These are phyloP conservation scores for Chlorella sorokiniana DNA, from an alignment of 139 green algal genomes.

Conservation along the genomic window DNA sequence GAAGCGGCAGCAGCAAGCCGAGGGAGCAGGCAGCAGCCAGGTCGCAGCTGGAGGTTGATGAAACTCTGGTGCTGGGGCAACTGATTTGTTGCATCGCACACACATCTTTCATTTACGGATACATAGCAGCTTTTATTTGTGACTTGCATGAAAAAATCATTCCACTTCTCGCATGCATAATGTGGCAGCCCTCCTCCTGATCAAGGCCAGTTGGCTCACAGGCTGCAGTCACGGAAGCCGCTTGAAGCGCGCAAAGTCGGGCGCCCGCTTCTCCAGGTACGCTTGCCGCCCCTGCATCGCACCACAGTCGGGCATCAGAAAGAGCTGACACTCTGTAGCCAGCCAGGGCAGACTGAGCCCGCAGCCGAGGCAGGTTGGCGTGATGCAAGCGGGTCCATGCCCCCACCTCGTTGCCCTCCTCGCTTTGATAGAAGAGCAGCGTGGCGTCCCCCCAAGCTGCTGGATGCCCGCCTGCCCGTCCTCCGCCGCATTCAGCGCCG, in stretches of 20 bases:
- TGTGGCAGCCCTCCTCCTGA: too few relatives aligned
- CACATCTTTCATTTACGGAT: too few relatives aligned
- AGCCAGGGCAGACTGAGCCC: too few relatives aligned
- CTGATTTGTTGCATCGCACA: background rate
- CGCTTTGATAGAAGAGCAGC: conserved; percentile 94
- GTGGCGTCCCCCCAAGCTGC: conserved; percentile 95
- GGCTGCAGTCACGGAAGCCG: too few relatives aligned
- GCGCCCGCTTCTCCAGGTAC: conserved; percentile 86
- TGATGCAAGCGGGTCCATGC: too few relatives aligned
- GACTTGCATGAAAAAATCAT: background rate
- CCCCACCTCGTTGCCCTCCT: conserved; percentile 90
- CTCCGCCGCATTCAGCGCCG: conserved; percentile 93
- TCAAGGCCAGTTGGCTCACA: too few relatives aligned
- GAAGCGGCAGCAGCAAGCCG: conserved; percentile 1
- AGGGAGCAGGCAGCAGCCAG: too few relatives aligned
- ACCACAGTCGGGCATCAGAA: too few relatives aligned
- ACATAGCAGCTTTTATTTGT: background rate
- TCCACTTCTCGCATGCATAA: too few relatives aligned
- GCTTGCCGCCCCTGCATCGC: conserved; percentile 74
- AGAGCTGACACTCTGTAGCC: too few relatives aligned
- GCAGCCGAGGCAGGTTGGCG: too few relatives aligned
- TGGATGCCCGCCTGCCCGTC: conserved; percentile 95
- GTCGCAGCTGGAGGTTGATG: background rate
- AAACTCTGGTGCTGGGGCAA: background rate
- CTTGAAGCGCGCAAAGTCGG: conserved; percentile 92